Evolutionary conservation across 257 asterid genomes (phyloP), one percentile per base, ranked within the genome.

Genomic region (Penstemon davidsonii): DNA sequence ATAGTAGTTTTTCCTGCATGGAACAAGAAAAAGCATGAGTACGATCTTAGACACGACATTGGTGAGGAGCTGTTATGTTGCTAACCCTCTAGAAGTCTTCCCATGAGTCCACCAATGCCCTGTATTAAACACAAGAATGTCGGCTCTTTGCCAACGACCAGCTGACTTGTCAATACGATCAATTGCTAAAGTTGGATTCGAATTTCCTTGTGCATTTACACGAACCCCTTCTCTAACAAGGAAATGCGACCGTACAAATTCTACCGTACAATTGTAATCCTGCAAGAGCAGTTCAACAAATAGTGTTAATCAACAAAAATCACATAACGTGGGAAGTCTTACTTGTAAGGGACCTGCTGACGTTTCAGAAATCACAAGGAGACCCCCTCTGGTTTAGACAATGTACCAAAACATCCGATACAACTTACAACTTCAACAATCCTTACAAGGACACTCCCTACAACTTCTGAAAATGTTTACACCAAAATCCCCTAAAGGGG

Each of bases 21-120:
- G 15, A 25, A 46, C 61, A 51, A 9, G 70, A 60, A 52, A 71
- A 44, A 71, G 59, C 51, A 70, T 8, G 60, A 53, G 1, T 36
- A 56, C 19, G 66, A 67, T 46, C 47, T 55, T 64, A 15, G 8
- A 46, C 37, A 46, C 10, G 42, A 45, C 41, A 25, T 64, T 25
- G 43, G 38, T 8, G 56, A 5, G 54, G 37, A 64, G 4, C 6
- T 49, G 46, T 2, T 9, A 47, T 50, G 47, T 52, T 57, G 71
- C 72, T 44, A 69, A 87, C 99, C 99, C 99, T 63, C 96, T 91
- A 47, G 99, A 82, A 52, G 98, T 94, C 87, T 94, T 94, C 55
- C 99, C 98, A 68, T 94, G 98, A 11, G 88, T 76, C 99, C 99
- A 94, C 99, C 99, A 94, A 60, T 94, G 99, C 43, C 89, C 99